Base-by-base conservation (phyloP, 192 early-diverging fungal species). In the Kappamyces sp. region DNA sequence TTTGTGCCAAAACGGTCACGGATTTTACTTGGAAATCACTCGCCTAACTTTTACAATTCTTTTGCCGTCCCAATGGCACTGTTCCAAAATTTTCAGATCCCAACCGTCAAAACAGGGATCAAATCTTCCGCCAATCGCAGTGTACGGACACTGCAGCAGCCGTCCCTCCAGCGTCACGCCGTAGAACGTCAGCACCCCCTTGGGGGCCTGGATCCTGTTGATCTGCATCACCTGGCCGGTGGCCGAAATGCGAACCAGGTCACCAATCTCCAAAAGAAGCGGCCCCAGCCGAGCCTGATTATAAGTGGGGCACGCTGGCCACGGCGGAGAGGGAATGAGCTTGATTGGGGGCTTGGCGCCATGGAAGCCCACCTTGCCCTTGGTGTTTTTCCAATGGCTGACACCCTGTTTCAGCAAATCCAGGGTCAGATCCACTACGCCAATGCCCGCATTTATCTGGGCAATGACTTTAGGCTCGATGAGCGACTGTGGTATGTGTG, bases 361-460 rank as follows among this genome's bases (percentile, higher is more conserved):
- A n/a, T 46, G 44, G 23, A 46, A 23, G 23, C 23, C 23, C 23
- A 23, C 23, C 23, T 23, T 23, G 23, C 23, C 23, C 23, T 46
- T 23, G 12, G 44, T 46, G 23, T 23, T 33, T 32, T 57, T 57
- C 55, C 55, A 57, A n/a, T 57, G 55, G 31, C 41, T 44, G 32
- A 57, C 47, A 7, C 55, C 55, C 55, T 57, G 55, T 6, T 23
- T 5, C 13, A 57, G 39, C 38, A 57, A 57, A 7, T 57, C 55
- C 5, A 31, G 31, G 4, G 55, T 57, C n/a, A 57, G 32, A n/a
- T 57, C 55, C 7, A 57, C 38, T n/a, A 46, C 23, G 12, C 44
- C 44, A 46, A n/a, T 12, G 12, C 44, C 44, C 23, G 12, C 12
- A n/a, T 46, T 46, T 3, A 57, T 35, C 4, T 57, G 41, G 12